Evolutionary conservation across 78 protist species (phyloP).

Genomic region (Planoprotostelium fungivorum): DNA sequence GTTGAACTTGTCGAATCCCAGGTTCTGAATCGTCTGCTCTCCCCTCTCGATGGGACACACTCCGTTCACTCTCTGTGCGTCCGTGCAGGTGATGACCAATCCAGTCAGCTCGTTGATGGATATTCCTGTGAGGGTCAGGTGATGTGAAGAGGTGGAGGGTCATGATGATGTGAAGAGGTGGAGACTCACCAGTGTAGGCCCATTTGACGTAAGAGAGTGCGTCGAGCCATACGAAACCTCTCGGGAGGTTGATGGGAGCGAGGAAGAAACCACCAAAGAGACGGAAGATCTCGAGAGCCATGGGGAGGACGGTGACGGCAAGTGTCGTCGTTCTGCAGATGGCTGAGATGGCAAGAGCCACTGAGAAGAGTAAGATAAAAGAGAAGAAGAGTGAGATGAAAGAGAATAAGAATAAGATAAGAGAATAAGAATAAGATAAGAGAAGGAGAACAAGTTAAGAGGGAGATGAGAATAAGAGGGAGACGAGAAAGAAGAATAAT

Average conservation of each 20-base stretch:
- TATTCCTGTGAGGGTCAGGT: conserved; percentile 22
- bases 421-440: no score
- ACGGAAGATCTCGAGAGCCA: conserved; percentile 32
- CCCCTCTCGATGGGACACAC: conserved; percentile 32
- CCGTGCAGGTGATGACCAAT: conserved; percentile 28
- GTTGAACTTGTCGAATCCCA: conserved; percentile 6
- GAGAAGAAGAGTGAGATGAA: no score
- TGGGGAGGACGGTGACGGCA: not conserved
- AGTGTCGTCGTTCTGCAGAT: not conserved
- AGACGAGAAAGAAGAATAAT: no score
- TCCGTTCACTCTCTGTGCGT: conserved; percentile 20
- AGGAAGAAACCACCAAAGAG: conserved; percentile 54
- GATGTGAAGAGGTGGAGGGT: conserved; percentile 12
- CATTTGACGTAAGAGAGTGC: conserved; percentile 3
- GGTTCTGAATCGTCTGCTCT: conserved; percentile 16
- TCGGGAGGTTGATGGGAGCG: conserved; percentile 28
- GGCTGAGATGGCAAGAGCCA: not conserved
- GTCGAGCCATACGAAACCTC: conserved; percentile 35
- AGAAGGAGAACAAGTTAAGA: no score
- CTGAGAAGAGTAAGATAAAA: no score
- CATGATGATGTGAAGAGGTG: not conserved
- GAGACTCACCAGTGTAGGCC: not conserved
- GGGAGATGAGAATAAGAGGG: no score
- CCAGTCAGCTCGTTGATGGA: conserved; percentile 24
- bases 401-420: no score